phyloP scores from a whole-genome alignment of 1,284 basidiomycete species.

The Pyrrhoderma lamaoense region DNA sequence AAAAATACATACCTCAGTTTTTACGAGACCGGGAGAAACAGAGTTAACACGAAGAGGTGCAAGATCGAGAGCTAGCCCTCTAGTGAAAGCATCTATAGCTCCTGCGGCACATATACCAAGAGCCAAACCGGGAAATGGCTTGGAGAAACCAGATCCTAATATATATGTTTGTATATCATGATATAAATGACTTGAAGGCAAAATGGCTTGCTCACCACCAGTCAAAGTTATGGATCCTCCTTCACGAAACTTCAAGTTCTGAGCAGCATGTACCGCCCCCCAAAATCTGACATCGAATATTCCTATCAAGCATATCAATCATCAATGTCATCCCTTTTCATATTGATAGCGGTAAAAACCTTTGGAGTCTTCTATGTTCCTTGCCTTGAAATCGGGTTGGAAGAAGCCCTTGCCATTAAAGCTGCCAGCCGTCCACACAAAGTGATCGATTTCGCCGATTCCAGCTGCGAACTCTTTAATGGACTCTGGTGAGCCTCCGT shows the following conservation, averaged over 20 bases:
- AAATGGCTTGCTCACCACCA: conserved; percentile 8
- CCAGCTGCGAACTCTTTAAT: conserved; percentile 16
- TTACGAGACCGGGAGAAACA: conserved; percentile 19
- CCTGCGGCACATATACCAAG: conserved; percentile 18
- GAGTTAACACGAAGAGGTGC: conserved; percentile 21
- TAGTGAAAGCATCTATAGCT: conserved; percentile 18
- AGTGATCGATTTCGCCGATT: conserved; percentile 21
- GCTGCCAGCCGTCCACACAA: conserved; percentile 21
- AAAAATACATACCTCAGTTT: conserved; percentile 9
- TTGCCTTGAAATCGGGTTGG: too few relatives aligned
- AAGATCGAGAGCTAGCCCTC: conserved; percentile 21
- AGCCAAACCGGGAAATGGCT: conserved; percentile 18
- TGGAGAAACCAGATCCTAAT: conserved; percentile 16
- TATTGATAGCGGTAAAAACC: too few relatives aligned
- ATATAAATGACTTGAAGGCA: background rate
- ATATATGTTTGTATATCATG: background rate
- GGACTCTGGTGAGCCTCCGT: conserved; percentile 10
- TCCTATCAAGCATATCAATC: conserved; percentile 1
- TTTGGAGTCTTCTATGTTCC: conserved; percentile 6
- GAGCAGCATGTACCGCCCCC: conserved; percentile 19
- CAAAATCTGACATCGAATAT: conserved; percentile 21
- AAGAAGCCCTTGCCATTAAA: too few relatives aligned
- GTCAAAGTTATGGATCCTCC: conserved; percentile 19
- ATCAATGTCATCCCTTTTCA: too few relatives aligned
- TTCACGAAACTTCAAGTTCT: conserved; percentile 16